These are phyloP conservation scores for Musa balbisiana DNA, from an alignment of 202 grass and related monocot species.

Conservation along the genomic window DNA sequence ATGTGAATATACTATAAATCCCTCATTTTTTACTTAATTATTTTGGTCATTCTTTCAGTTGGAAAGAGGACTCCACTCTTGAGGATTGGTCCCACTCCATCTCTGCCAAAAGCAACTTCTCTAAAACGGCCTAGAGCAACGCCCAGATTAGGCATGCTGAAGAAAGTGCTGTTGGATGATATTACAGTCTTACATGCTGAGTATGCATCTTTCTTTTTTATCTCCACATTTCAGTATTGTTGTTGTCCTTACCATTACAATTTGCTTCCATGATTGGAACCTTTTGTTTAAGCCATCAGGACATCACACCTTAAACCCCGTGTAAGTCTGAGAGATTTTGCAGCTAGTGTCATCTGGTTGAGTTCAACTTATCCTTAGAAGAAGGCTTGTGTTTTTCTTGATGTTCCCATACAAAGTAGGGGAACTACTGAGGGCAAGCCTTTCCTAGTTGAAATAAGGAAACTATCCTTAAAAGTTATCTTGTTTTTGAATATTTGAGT, in stretches of 20 bases:
- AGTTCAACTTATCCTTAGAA: no score
- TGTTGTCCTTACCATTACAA: not conserved
- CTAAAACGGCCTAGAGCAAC: constrained; percentile 64
- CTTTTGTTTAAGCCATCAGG: not conserved
- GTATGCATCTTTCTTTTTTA: constrained; percentile 38
- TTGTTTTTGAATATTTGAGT: no score
- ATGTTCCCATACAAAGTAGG: no score
- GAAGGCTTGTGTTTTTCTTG: no score
- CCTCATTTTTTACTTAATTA: constrained; percentile 22
- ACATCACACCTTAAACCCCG: no score
- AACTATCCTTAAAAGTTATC: no score
- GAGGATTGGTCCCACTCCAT: constrained; percentile 41
- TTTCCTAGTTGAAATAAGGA: no score
- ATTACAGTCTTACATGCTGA: constrained; percentile 96
- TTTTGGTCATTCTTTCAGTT: constrained; percentile 43
- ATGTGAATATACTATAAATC: constrained; percentile 10
- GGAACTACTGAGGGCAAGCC: no score
- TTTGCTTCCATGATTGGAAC: no score
- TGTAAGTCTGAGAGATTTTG: no score
- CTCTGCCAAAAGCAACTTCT: constrained; percentile 40
- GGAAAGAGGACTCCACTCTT: constrained; percentile 78
- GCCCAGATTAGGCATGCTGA: constrained; percentile 40
- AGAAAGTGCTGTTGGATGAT: constrained; percentile 87
- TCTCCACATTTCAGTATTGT: not conserved
- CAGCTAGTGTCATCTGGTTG: no score